phyloP scores from a whole-genome alignment of 129 eudicot genomes.

The Apium graveolens region DNA sequence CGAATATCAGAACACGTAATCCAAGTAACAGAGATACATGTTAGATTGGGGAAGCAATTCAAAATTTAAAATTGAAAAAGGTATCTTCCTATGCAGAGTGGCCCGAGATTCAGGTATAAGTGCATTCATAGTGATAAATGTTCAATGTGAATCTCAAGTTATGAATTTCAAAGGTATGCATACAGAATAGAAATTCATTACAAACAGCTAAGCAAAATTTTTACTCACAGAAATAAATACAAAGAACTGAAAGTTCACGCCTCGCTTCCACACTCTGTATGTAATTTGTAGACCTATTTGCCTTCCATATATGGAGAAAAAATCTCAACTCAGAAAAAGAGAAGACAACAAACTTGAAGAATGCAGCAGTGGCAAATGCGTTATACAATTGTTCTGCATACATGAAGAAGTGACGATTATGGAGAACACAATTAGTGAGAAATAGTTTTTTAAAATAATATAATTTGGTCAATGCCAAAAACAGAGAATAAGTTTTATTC shows the following conservation, averaged over 20 bases:
- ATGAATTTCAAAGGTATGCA: neutral
- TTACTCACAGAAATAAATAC: conserved; percentile 84
- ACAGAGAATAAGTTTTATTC: neutral
- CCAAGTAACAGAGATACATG: neutral
- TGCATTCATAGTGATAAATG: neutral
- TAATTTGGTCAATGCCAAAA: neutral
- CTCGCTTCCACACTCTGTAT: conserved; percentile 82
- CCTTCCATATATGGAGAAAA: conserved; percentile 92
- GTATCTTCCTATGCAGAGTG: neutral
- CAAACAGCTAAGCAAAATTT: conserved; percentile 1
- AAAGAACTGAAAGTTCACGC: conserved; percentile 79
- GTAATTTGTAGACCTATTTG: conserved; percentile 50
- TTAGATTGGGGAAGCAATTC: neutral
- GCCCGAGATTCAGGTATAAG: neutral
- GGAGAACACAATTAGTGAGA: neutral
- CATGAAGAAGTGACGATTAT: conserved; percentile 10
- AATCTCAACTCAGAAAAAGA: conserved; percentile 84
- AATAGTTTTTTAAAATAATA: neutral
- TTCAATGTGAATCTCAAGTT: neutral
- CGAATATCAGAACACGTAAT: neutral
- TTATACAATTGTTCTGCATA: conserved; percentile 68
- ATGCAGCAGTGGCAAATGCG: conserved; percentile 89
- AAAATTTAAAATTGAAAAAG: neutral
- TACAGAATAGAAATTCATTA: neutral
- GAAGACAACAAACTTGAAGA: conserved; percentile 84